Conservation (phyloP, 495 filamentous ascomycete species). For the Aspergillus haitiensis region DNA sequence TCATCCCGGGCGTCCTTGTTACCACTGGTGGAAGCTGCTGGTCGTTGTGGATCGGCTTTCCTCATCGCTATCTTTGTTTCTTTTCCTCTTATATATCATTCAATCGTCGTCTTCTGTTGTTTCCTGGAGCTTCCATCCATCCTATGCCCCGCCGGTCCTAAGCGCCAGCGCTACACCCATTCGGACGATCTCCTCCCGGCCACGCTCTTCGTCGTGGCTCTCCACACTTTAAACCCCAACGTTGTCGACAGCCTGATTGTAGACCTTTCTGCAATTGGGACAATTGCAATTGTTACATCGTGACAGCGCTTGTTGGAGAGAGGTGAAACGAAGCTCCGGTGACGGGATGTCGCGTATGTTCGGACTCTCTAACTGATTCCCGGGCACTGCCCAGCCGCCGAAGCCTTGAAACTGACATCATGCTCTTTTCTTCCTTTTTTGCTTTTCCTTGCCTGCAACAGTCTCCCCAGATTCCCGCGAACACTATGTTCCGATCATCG, state of each 20-base stretch:
- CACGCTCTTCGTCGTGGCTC: conserved; percentile 25
- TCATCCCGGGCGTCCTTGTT: conserved; percentile 17
- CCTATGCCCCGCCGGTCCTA: conserved; percentile 43
- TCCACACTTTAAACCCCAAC: conserved; percentile 6
- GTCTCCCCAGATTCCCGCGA: conserved; percentile 66
- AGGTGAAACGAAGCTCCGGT: conserved; percentile 14
- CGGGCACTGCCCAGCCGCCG: conserved; percentile 20
- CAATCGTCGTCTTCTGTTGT: conserved; percentile 12
- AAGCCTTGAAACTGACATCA: conserved; percentile 30
- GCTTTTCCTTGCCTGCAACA: conserved; percentile 30
- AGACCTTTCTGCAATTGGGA: conserved; percentile 13
- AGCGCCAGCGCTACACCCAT: conserved; percentile 47
- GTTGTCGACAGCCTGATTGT: not conserved
- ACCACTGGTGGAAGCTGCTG: conserved; percentile 20
- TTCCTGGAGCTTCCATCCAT: conserved; percentile 15
- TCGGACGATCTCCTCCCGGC: conserved; percentile 24
- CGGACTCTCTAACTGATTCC: conserved; percentile 19
- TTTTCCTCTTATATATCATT: not conserved
- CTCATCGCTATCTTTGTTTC: conserved; percentile 15
- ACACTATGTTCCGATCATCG: conserved; percentile 82
- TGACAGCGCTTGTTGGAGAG: not conserved
- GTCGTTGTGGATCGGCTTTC: conserved; percentile 22
- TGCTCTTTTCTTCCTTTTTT: conserved; percentile 14
- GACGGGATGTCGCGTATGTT: conserved; percentile 47
- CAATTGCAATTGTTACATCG: conserved; percentile 14